Base-by-base conservation (phyloP, 2,329 filamentous ascomycete genomes). In the Penicillium sp. region DNA sequence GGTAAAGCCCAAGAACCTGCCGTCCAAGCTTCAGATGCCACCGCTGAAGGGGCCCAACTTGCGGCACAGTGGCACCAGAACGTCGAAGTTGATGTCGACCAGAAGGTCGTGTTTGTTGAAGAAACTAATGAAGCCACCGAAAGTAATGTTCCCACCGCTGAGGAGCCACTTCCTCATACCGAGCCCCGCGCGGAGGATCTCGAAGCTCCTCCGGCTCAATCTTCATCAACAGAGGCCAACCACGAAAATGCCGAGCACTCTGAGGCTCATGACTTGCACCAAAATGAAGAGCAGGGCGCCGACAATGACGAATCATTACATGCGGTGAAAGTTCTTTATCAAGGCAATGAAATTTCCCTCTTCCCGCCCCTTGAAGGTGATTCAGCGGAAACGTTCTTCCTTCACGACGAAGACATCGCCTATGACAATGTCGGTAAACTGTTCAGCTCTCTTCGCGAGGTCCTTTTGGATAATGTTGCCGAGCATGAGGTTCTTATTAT, bases 401-500 rank as follows among this genome's bases (percentile, higher is more conserved):
- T 84, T 18, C 71, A 77, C 52, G 76, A 84, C 56, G 71, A 76
- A 51, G 70, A 70, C 24, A 63, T 84, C 32, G 74, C 74, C n/a
- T 72, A 75, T 51, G 70, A 75, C 39, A 71, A 71, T 40, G 65
- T 86, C 23, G 68, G 68, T 43, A 72, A 76, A 43, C 69, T 86
- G n/a, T 75, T 86, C 47, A 65, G 69, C 55, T 74, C 75, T 50
- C 78, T 79, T 61, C 73, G 80, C 56, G 60, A 69, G 44, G 70
- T 82, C 29, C 73, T 83, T 50, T 72, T 72, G 47, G 74, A 78
- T 13, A 74, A 76, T 55, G 68, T 86, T 36, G 68, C 71, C 26
- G 71, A 77, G 42, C 76, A 80, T 40, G 77, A 82, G 54, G 77
- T 82, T 54, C 65, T 84, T 47, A 71, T 76, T 42, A 66, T 84